Evolutionary conservation across 1,284 basidiomycete genomes (phyloP), one percentile per base, ranked within the genome.

Genomic region (Ganoderma boninense): DNA sequence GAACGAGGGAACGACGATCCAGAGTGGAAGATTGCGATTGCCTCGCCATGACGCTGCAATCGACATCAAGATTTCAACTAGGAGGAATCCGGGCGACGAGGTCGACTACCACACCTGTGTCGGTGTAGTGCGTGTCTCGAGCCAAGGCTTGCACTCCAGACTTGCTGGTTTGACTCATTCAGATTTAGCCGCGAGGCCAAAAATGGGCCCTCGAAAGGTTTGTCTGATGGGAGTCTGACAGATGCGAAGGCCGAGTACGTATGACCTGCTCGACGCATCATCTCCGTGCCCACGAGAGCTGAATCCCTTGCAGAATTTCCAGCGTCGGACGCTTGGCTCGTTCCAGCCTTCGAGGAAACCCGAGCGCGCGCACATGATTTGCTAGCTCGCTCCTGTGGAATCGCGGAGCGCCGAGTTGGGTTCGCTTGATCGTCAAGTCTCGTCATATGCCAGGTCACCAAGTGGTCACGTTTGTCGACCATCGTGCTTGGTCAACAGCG

Each of bases 1-100:
- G 64, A 62, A 61, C 57, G 40, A 38, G 54, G 57, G 57, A 46
- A 43, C 68, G 68, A 69, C 64, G 68, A 69, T 69, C 68, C 68
- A 69, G 64, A 66, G 60, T 40, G 56, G 43, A 43, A 57, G 68
- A 63, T 63, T 62, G 60, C 57, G 68, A 63, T 63, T 62, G 60
- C 57, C 56, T 65, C 56, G 63, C 67, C 57, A 63, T 60, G 59
- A 66, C 56, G n/a, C 52, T 66, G 46, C 42, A 64, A 62, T 57
- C 42, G 52, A 29, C 49, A 69, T 66, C 64, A 52, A 62, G 64
- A 69, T n/a, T 69, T 60, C 32, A 13, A 10, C 46, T 29, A 32
- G 56, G 40, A 38, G 26, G 20, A 43, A 29, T 64, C 57, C 26
- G 40, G 62, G 23, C n/a, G 44, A 60, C 35, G 56, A 63, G 29